Conservation (phyloP, 2,329 filamentous ascomycete species). For the Ambrosiella beaveri region DNA sequence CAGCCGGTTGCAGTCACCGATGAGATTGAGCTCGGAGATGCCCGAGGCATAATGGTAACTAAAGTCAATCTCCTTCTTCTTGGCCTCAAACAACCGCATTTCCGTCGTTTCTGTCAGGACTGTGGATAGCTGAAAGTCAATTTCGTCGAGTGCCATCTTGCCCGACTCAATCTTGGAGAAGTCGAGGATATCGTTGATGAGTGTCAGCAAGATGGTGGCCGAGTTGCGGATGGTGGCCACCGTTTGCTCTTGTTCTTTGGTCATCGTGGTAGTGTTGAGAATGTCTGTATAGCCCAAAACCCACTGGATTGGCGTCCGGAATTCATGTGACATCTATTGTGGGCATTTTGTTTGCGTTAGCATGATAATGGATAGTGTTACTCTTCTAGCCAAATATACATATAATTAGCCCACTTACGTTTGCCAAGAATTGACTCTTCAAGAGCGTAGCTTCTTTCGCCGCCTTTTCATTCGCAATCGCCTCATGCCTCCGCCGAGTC, state of each 20-base stretch:
- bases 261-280: slow-evolving; percentile 48
- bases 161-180: slow-evolving; percentile 77
- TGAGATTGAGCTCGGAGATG: slow-evolving; percentile 46
- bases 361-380: neutral
- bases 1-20: slow-evolving; percentile 70
- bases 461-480: slow-evolving; percentile 58
- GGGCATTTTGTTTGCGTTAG: neutral
- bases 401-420: slow-evolving; percentile 22
- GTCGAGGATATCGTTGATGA: slow-evolving; percentile 84
- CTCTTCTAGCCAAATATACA: neutral
- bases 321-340: slow-evolving; percentile 58
- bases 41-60: slow-evolving; percentile 44
- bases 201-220: slow-evolving; percentile 63
- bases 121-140: slow-evolving; percentile 58
- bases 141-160: slow-evolving; percentile 59
- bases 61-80: slow-evolving; percentile 61
- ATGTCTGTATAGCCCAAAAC: slow-evolving; percentile 69
- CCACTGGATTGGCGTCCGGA: slow-evolving; percentile 61
- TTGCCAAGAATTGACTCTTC: slow-evolving; percentile 64
- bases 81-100: slow-evolving; percentile 74
- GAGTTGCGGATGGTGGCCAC: slow-evolving; percentile 65
- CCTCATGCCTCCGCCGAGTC: slow-evolving; percentile 49
- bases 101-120: slow-evolving; percentile 66
- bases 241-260: slow-evolving; percentile 55
- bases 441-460: slow-evolving; percentile 66